Evolutionary conservation across 2,329 filamentous ascomycete species (phyloP).

Genomic region (Microsporum ferrugineum): DNA sequence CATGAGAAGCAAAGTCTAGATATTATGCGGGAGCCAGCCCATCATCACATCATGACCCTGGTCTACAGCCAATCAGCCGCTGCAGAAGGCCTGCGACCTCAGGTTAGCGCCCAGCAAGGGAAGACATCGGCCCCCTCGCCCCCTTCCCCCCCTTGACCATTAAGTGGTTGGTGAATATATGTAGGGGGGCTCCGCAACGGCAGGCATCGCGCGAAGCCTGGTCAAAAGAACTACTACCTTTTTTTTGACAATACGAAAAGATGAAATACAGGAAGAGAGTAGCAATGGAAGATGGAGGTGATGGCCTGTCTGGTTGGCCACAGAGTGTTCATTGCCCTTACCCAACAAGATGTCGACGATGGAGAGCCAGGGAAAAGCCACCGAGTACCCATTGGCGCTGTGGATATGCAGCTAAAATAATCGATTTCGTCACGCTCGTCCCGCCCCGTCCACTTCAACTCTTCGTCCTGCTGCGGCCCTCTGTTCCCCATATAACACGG

Average conservation of each 20-base stretch:
- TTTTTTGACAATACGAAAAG: neutral
- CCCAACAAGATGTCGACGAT: neutral
- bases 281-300: neutral
- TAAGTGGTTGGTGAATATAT: neutral
- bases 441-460: neutral
- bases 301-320: neutral
- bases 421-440: neutral
- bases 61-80: neutral
- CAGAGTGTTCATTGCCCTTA: neutral
- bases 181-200: neutral
- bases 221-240: neutral
- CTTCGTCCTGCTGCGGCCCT: neutral
- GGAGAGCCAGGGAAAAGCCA: neutral
- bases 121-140: neutral
- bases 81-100: conserved; percentile 1
- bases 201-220: neutral
- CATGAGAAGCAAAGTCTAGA: neutral
- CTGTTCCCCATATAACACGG: conserved; percentile 1
- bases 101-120: conserved; percentile 2
- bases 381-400: neutral
- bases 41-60: conserved; percentile 1
- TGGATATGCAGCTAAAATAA: neutral
- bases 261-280: neutral
- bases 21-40: conserved; percentile 1
- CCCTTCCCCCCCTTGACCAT: neutral